Conservation (phyloP, 257 asterid genomes). For the Henckelia pumila region DNA sequence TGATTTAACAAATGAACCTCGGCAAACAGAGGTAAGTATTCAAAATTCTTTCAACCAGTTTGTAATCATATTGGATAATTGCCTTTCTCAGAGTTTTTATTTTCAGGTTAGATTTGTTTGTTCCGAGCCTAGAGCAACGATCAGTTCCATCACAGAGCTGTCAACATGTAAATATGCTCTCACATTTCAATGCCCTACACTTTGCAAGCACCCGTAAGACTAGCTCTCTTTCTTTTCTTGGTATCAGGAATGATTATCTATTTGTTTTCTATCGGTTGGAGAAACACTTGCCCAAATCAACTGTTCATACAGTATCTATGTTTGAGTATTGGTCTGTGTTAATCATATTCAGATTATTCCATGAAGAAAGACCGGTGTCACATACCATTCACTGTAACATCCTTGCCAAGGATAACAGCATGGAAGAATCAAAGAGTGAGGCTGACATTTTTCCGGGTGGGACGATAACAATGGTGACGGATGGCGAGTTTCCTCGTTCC, state of each 20-base stretch:
- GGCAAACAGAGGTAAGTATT: conserved; percentile 80
- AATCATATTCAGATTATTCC: conserved; percentile 56
- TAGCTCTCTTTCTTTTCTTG: conserved; percentile 26
- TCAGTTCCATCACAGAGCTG: conserved; percentile 87
- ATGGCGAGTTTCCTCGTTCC: conserved; percentile 34
- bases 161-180: conserved; percentile 98
- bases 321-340: not conserved
- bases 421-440: conserved; percentile 34
- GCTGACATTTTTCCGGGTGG: conserved; percentile 36
- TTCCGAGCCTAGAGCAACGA: conserved; percentile 88
- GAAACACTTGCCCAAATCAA: not conserved
- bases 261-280: not conserved
- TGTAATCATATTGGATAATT: conserved; percentile 11
- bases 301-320: not conserved
- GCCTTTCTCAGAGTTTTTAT: conserved; percentile 23
- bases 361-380: conserved; percentile 80
- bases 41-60: conserved; percentile 18
- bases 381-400: conserved; percentile 83
- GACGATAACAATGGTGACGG: conserved; percentile 60
- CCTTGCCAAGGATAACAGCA: conserved; percentile 47
- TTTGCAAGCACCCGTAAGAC: conserved; percentile 97
- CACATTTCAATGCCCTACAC: conserved; percentile 89
- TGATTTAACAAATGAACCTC: conserved; percentile 85
- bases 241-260: too few species aligned
- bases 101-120: conserved; percentile 96